Evolutionary conservation across 106 monocot genomes (phyloP).

Genomic region (Allium cepa): DNA sequence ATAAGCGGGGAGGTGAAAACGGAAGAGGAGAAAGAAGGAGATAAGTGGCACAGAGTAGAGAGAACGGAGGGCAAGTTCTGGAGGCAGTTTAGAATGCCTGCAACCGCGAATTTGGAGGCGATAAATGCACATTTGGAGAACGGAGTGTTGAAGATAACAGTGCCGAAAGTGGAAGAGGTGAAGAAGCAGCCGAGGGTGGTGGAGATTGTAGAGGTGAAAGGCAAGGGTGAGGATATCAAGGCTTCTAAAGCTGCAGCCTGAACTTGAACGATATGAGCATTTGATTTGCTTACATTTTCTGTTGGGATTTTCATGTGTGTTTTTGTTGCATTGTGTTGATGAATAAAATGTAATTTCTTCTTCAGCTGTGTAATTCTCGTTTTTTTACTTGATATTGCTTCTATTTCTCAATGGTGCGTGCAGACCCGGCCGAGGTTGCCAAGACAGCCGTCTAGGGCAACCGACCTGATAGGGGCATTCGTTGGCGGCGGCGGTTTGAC

Average conservation of each 20-base stretch:
- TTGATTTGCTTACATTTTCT: no score
- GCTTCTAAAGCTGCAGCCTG: not conserved
- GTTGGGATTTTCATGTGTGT: not conserved
- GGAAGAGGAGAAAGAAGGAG: slow-evolving; percentile 29
- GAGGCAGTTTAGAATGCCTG: slow-evolving; percentile 44
- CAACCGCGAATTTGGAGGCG: slow-evolving; percentile 22
- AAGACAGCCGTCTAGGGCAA: no score
- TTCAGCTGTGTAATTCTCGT: not conserved
- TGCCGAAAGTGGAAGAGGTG: slow-evolving; percentile 33
- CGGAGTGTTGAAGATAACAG: slow-evolving; percentile 34
- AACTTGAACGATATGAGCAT: no score
- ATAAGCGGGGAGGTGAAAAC: slow-evolving; percentile 35
- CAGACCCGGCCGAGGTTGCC: no score
- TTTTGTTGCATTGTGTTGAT: not conserved
- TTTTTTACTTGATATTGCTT: no score
- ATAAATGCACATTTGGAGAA: slow-evolving; percentile 29
- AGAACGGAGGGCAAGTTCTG: slow-evolving; percentile 39
- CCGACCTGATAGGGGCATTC: no score
- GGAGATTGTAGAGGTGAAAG: slow-evolving; percentile 11
- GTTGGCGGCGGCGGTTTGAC: no score
- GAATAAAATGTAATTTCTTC: not conserved
- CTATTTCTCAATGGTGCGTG: no score
- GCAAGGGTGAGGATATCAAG: slow-evolving; percentile 8
- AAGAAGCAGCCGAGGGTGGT: slow-evolving; percentile 25
- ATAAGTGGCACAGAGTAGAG: slow-evolving; percentile 40